Percentiles rank a stretch among this genome's conserved stretches.
phyloP scores from a whole-genome alignment of 352 stramenopile species.

The Globisporangium rhizosaccharum region DNA sequence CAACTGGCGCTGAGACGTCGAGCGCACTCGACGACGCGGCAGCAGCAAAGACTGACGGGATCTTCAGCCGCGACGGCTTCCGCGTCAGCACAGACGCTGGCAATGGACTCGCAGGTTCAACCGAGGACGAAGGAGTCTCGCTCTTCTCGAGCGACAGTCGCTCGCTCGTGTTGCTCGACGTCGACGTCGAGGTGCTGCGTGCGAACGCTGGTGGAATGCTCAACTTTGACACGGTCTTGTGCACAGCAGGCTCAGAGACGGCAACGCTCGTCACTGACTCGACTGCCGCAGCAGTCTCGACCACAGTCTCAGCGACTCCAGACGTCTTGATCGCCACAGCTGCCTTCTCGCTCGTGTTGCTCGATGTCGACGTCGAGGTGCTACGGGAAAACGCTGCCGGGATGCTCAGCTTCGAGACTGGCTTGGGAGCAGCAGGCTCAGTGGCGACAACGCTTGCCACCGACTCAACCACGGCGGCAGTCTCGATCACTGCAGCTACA shows the following conservation, averaged over 20 bases:
- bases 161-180: constrained; percentile 25
- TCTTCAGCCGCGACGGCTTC: constrained; percentile 24
- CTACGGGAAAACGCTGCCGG: too few relatives aligned
- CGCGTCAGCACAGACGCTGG: constrained; percentile 11
- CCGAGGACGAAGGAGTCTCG: neutral
- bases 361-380: too few relatives aligned
- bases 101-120: constrained; percentile 1
- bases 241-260: constrained; percentile 4
- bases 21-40: neutral
- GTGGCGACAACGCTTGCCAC: too few relatives aligned
- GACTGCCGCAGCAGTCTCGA: neutral
- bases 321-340: too few relatives aligned
- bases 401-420: too few relatives aligned
- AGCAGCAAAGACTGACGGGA: constrained; percentile 23
- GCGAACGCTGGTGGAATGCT: constrained; percentile 46
- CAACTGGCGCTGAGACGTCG: neutral
- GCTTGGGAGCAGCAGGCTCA: too few relatives aligned
- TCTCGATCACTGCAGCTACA: neutral
- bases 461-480: neutral
- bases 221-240: constrained; percentile 61
- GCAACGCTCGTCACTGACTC: neutral
- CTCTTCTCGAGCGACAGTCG: constrained; percentile 5
- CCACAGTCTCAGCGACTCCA: neutral
- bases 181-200: constrained; percentile 24
- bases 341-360: too few relatives aligned